Percentiles rank a stretch among this genome's conserved stretches.
phyloP scores from a whole-genome alignment of 192 early-diverging fungal genomes.

The Entomortierella parvispora region DNA sequence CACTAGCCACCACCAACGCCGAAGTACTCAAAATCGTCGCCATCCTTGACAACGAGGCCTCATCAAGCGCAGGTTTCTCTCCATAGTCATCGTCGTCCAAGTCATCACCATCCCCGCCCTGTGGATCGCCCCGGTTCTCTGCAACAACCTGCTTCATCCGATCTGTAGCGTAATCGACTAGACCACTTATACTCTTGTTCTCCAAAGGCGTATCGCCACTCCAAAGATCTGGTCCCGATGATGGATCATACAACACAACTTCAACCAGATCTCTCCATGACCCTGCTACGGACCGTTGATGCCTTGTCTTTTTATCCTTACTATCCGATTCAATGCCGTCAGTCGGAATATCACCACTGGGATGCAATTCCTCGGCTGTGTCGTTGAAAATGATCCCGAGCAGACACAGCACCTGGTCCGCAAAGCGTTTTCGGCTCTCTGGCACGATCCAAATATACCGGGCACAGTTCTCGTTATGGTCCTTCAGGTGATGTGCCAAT shows the following conservation, averaged over 20 bases:
- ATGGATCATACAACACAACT: constrained; percentile 15
- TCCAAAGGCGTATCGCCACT: neutral
- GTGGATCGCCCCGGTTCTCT: constrained; percentile 25
- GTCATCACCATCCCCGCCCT: neutral
- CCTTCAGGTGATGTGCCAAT: too few relatives aligned
- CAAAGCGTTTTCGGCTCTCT: constrained; percentile 27
- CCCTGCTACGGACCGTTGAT: neutral
- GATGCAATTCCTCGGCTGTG: neutral
- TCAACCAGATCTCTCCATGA: constrained; percentile 28
- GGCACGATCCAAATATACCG: constrained; percentile 41
- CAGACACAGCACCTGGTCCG: constrained; percentile 23
- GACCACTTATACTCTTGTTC: neutral
- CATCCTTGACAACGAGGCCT: constrained; percentile 23
- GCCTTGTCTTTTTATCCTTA: neutral
- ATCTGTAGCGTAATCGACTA: constrained; percentile 15
- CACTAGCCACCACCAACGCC: constrained; percentile 29
- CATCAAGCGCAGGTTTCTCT: constrained; percentile 9
- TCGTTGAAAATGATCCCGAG: constrained; percentile 10
- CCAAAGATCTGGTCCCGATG: constrained; percentile 5
- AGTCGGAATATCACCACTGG: neutral
- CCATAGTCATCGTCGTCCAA: constrained; percentile 1
- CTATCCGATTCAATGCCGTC: too few relatives aligned
- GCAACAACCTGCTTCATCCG: constrained; percentile 31
- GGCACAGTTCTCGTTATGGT: neutral
- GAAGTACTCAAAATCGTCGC: constrained; percentile 21